Base-by-base conservation (phyloP, 257 asterid species). In the Rehmannia glutinosa region DNA sequence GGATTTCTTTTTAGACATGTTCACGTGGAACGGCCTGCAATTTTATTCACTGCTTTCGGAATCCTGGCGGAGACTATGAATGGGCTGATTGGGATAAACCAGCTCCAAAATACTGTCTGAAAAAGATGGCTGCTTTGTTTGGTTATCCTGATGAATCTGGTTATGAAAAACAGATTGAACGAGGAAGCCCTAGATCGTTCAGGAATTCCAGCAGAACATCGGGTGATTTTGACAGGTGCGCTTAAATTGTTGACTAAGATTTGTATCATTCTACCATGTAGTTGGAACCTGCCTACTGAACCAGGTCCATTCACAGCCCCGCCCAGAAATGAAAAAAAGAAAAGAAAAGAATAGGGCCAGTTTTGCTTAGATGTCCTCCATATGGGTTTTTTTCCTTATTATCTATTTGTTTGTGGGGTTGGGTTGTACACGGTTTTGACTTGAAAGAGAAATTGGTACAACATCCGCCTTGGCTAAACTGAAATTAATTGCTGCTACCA, bases 11-110 rank as follows among this genome's bases (percentile, higher is more conserved):
- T 49, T 66, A 93, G 99, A 68, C 86, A 57, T 93, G 97, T 74
- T 86, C 96, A 43, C 97, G 96, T 59, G 97, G 99, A 79, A 79
- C 69, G 2, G 73, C 96, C n/a, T 93, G 99, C 92, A 93, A 90
- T 78, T 93, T 93, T 67, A 88, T 93, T 64, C 99, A 93, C 71
- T 85, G 95, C 81, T 93, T 93, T 65, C 86, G 79, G 62, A 93
- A 93, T 73, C 97, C 99, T 61, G 95, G 96, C 15, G 97, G 99
- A 51, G 99, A 93, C 75, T 93, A 93, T 82, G 99, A 88, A 76
- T 93, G 99, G 99, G 97, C 99, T 59, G 96, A 93, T 86, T 93
- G 91, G 96, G 99, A 93, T 73, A 93, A 88, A 68, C 92, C 96
- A 53, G 84, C 97, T 49, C 98, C 96, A 56, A 84, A 67, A 69